Conservation (phyloP, 2,329 filamentous ascomycete genomes). For the Trichoderma citrinoviride region DNA sequence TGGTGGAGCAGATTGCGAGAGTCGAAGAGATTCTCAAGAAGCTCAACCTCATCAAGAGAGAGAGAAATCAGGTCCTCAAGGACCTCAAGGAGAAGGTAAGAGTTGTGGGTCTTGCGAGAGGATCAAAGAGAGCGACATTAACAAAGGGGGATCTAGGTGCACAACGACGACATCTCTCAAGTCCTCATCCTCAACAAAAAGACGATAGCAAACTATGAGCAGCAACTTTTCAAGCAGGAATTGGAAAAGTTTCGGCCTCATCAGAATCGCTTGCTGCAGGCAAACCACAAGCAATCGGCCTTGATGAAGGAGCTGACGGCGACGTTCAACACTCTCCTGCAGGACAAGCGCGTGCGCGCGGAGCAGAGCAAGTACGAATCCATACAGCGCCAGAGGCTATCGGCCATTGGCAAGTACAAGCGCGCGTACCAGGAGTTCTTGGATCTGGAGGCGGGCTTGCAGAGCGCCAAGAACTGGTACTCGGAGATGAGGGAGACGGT, state of each 20-base stretch:
- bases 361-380: slow-evolving; percentile 95
- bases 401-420: slow-evolving; percentile 83
- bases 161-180: slow-evolving; percentile 95
- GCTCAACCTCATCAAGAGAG: slow-evolving; percentile 86
- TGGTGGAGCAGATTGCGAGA: slow-evolving; percentile 82
- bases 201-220: slow-evolving; percentile 86
- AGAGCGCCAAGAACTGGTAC: slow-evolving; percentile 90
- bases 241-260: slow-evolving; percentile 96
- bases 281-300: slow-evolving; percentile 90
- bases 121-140: slow-evolving; percentile 13
- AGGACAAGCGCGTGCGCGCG: slow-evolving; percentile 88
- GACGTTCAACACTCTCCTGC: slow-evolving; percentile 80
- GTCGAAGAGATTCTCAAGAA: slow-evolving; percentile 92
- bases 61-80: slow-evolving; percentile 87
- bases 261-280: slow-evolving; percentile 85
- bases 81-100: slow-evolving; percentile 94
- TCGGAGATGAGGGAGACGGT: slow-evolving; percentile 93
- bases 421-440: slow-evolving; percentile 90
- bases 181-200: slow-evolving; percentile 98
- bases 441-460: slow-evolving; percentile 80
- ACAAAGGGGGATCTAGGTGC: slow-evolving; percentile 61
- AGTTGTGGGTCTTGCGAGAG: neutral
- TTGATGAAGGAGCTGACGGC: slow-evolving; percentile 92
- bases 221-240: slow-evolving; percentile 88
- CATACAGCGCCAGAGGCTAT: slow-evolving; percentile 77